Conservation (phyloP, 176 grass and related monocot genomes). For the Aegilops bicornis region DNA sequence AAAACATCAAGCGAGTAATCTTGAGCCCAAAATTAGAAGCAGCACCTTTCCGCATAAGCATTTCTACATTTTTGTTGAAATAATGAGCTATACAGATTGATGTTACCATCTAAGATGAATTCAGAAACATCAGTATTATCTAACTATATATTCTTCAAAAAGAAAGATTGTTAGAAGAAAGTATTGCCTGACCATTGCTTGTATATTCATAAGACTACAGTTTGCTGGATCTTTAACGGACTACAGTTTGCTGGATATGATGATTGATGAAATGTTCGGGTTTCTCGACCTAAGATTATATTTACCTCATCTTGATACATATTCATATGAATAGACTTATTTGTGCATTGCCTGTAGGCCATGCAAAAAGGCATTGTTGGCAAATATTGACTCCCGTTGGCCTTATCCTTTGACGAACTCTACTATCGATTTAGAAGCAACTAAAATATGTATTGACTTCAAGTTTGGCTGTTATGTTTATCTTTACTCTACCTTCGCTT, state of each 20-base stretch:
- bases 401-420: conserved; percentile 47
- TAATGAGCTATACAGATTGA: background rate
- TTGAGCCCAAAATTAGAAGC: background rate
- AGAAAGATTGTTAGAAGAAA: no score
- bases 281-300: no score
- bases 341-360: background rate
- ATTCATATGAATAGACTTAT: background rate
- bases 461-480: conserved; percentile 30
- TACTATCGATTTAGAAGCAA: conserved; percentile 33
- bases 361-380: conserved; percentile 47
- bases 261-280: no score
- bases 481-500: background rate
- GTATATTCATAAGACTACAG: background rate
- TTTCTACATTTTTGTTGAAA: background rate
- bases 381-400: conserved; percentile 42
- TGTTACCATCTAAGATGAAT: background rate
- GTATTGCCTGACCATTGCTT: background rate
- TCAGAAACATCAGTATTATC: background rate
- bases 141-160: background rate
- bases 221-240: background rate
- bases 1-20: conserved; percentile 44
- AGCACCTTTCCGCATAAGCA: background rate
- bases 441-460: conserved; percentile 22
- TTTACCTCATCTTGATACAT: background rate
- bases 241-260: background rate